Evolutionary conservation across 192 early-diverging fungal species (phyloP).

Genomic region (Polychytrium aggregatum): DNA sequence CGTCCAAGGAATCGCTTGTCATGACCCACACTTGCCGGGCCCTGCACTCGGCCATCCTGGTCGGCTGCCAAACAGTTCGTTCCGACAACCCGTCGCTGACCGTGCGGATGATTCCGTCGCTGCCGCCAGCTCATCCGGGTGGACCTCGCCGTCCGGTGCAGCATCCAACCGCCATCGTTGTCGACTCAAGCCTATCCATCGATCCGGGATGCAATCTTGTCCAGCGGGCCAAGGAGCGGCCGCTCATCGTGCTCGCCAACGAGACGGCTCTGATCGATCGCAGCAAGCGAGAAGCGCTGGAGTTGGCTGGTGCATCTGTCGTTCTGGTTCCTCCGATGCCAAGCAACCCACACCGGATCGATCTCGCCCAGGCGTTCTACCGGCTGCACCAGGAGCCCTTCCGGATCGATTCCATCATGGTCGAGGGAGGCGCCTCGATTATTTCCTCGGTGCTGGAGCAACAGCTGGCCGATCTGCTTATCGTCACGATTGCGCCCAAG

Average conservation of each 20-base stretch:
- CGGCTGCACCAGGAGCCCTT: neutral
- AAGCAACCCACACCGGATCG: neutral
- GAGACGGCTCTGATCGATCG: neutral
- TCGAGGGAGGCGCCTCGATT: conserved; percentile 76
- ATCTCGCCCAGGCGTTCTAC: conserved; percentile 6
- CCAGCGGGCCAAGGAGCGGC: conserved; percentile 6
- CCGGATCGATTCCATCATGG: conserved; percentile 58
- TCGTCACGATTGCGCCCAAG: conserved; percentile 64
- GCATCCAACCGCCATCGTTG: conserved; percentile 65
- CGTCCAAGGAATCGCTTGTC: conserved; percentile 56
- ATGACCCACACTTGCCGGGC: conserved; percentile 73
- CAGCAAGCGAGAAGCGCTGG: conserved; percentile 16
- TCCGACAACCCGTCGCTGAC: conserved; percentile 72
- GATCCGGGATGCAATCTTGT: conserved; percentile 46
- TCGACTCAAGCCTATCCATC: conserved; percentile 60
- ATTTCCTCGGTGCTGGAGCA: conserved; percentile 52
- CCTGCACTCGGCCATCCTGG: conserved; percentile 70
- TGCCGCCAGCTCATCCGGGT: too few species aligned
- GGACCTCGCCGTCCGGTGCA: neutral
- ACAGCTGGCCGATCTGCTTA: conserved; percentile 25
- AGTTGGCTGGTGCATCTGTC: conserved; percentile 46
- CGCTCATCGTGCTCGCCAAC: conserved; percentile 5
- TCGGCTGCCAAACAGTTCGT: conserved; percentile 73
- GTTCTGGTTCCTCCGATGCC: conserved; percentile 29
- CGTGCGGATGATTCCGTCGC: too few species aligned